Evolutionary conservation across 768 basidiomycete genomes (phyloP).

Genomic region (Megacollybia marginata): DNA sequence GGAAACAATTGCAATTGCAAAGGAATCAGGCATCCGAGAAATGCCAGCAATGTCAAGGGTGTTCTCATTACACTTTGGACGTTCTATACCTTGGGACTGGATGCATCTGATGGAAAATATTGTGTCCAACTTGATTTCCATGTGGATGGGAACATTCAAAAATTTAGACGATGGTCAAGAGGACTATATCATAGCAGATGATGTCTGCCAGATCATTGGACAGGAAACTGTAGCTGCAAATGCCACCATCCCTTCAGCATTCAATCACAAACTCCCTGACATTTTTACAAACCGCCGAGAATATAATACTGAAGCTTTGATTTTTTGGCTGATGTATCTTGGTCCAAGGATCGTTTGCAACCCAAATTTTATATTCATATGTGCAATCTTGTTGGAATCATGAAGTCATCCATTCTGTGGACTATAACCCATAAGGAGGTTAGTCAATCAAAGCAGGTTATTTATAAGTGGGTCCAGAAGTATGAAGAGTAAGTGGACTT

Average conservation of each 20-base stretch:
- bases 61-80: conserved; percentile 19
- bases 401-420: conserved; percentile 27
- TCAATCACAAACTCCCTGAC: conserved; percentile 20
- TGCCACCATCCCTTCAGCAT: conserved; percentile 22
- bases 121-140: conserved; percentile 23
- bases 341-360: conserved; percentile 23
- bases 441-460: conserved; percentile 14
- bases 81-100: conserved; percentile 31
- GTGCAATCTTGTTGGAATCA: conserved; percentile 23
- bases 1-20: conserved; percentile 10
- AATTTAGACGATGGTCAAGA: conserved; percentile 20
- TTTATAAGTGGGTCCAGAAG: conserved; percentile 26
- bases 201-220: conserved; percentile 29
- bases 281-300: conserved; percentile 13
- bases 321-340: conserved; percentile 30
- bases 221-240: conserved; percentile 19
- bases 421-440: conserved; percentile 18
- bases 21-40: conserved; percentile 21
- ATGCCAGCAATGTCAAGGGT: conserved; percentile 18
- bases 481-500: conserved; percentile 26
- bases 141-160: conserved; percentile 36
- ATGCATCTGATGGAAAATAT: conserved; percentile 42
- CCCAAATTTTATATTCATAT: conserved; percentile 30
- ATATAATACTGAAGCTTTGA: conserved; percentile 29
- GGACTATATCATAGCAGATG: conserved; percentile 16